Evolutionary conservation across 768 basidiomycete genomes (phyloP).

Genomic region (Mycena albidolilacea): DNA sequence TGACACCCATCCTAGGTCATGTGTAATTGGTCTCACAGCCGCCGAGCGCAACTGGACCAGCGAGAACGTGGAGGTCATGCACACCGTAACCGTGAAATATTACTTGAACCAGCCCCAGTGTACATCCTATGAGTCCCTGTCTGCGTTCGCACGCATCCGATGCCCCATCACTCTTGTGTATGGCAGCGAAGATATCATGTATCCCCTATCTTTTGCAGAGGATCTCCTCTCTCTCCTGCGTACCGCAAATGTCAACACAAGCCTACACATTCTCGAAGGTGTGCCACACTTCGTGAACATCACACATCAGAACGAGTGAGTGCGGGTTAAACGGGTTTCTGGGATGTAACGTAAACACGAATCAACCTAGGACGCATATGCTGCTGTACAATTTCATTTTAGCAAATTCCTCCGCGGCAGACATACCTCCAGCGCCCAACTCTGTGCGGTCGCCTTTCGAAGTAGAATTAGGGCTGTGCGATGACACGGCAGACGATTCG

Average conservation of each 20-base stretch:
- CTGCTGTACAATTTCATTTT: neutral
- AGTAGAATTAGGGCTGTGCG: no score
- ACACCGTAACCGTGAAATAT: constrained; percentile 51
- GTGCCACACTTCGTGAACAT: neutral
- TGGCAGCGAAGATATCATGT: constrained; percentile 54
- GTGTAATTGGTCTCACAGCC: neutral
- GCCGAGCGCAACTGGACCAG: constrained; percentile 42
- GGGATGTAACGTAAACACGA: neutral
- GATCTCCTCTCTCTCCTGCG: constrained; percentile 38
- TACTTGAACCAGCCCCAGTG: constrained; percentile 46
- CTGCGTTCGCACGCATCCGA: constrained; percentile 44
- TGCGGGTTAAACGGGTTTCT: neutral
- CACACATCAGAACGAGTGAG: neutral
- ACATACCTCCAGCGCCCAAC: no score
- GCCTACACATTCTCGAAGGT: neutral
- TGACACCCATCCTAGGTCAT: no score
- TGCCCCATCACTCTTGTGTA: constrained; percentile 53
- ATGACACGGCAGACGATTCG: no score
- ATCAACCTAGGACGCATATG: neutral
- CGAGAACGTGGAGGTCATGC: constrained; percentile 49
- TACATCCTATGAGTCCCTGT: constrained; percentile 22
- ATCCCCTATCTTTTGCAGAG: constrained; percentile 46
- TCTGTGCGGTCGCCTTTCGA: no score
- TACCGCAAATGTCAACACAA: neutral
- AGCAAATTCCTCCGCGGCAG: neutral